These are phyloP conservation scores for Talaromyces sp. DNA, from an alignment of 2,329 filamentous ascomycete species.

Conservation along the genomic window DNA sequence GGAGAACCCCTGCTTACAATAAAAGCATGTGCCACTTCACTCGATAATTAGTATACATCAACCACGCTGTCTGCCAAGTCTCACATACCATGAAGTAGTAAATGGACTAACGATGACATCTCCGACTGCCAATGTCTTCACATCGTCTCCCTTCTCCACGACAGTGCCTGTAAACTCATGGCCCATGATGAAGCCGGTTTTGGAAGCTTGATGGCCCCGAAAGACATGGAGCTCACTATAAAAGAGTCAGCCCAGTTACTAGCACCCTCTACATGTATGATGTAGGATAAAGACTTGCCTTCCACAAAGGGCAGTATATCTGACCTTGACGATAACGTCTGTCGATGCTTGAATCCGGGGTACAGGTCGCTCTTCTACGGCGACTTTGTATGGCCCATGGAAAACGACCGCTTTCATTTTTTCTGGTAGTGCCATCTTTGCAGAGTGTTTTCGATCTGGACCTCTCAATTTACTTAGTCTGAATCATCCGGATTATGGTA, in stretches of 20 bases:
- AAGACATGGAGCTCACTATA: conserved; percentile 72
- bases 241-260: background rate
- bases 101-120: conserved; percentile 82
- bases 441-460: background rate
- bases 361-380: conserved; percentile 73
- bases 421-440: conserved; percentile 9
- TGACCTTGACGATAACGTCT: conserved; percentile 80
- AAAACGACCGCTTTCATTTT: conserved; percentile 86
- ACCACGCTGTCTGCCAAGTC: background rate
- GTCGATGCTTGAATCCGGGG: conserved; percentile 67
- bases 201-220: conserved; percentile 72
- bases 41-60: background rate
- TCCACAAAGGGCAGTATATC: conserved; percentile 80
- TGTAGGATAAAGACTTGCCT: conserved; percentile 55
- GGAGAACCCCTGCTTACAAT: conserved; percentile 72
- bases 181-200: conserved; percentile 63
- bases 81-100: conserved; percentile 67
- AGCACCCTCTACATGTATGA: background rate
- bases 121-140: conserved; percentile 67
- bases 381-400: conserved; percentile 71
- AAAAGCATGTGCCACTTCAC: conserved; percentile 69
- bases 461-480: too few relatives aligned
- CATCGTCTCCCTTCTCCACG: conserved; percentile 62
- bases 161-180: conserved; percentile 85
- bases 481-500: background rate